Conservation (phyloP, 129 eudicot genomes). For the Erigeron canadensis region DNA sequence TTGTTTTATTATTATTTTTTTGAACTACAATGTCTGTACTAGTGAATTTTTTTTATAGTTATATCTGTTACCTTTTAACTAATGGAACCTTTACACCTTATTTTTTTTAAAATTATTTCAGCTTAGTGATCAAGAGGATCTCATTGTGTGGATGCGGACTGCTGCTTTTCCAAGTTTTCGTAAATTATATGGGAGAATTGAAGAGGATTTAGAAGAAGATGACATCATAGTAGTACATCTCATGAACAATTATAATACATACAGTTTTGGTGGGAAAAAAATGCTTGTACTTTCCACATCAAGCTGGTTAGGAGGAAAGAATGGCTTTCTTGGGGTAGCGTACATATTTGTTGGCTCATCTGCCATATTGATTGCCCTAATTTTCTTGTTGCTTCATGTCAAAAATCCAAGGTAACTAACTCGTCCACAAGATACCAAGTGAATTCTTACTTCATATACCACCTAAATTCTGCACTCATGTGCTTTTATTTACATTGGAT, state of each 20-base stretch:
- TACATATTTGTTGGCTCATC: conserved; percentile 61
- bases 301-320: conserved; percentile 88
- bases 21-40: background rate
- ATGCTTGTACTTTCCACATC: conserved; percentile 79
- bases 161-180: conserved; percentile 93
- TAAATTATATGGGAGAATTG: conserved; percentile 79
- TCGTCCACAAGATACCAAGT: background rate
- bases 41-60: background rate
- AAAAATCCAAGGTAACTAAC: conserved; percentile 65
- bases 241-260: conserved; percentile 79
- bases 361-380: conserved; percentile 51
- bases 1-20: background rate
- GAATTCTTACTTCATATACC: background rate
- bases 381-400: conserved; percentile 72
- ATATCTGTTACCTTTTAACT: background rate
- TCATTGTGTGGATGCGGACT: conserved; percentile 95
- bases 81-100: background rate
- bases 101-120: conserved; percentile 19
- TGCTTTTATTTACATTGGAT: background rate
- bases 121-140: conserved; percentile 94
- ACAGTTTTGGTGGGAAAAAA: conserved; percentile 79
- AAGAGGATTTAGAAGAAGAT: conserved; percentile 68
- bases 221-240: conserved; percentile 55
- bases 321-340: conserved; percentile 77
- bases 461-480: background rate